Conservation (phyloP, 176 grass and related monocot genomes). For the Lolium multiflorum region DNA sequence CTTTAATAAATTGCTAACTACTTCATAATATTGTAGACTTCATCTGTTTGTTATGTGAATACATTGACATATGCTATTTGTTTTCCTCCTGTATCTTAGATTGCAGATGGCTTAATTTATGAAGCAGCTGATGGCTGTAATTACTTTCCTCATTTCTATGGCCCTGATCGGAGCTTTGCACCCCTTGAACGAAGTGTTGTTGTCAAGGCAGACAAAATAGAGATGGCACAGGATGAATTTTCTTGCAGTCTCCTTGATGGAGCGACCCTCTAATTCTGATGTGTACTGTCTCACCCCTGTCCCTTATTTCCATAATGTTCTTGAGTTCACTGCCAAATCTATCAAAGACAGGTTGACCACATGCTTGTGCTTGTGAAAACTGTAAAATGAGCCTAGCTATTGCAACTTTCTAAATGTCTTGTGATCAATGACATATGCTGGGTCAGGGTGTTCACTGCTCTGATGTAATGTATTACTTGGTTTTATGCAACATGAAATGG, state of each 20-base stretch:
- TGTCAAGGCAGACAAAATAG: constrained; percentile 63
- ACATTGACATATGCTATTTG: constrained; percentile 5
- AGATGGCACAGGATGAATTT: constrained; percentile 48
- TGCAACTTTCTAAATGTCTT: neutral
- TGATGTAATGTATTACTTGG: neutral
- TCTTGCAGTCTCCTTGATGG: constrained; percentile 59
- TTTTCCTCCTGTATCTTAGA: constrained; percentile 43
- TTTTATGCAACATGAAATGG: constrained; percentile 8
- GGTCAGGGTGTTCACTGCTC: constrained; percentile 7
- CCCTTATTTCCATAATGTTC: neutral
- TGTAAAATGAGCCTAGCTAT: neutral
- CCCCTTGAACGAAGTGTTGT: constrained; percentile 57
- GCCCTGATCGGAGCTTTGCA: constrained; percentile 61
- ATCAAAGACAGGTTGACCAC: neutral
- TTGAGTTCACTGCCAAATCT: constrained; percentile 6
- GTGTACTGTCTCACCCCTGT: neutral
- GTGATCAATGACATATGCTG: neutral
- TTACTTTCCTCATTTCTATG: constrained; percentile 91
- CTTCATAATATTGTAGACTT: neutral
- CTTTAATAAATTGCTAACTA: neutral
- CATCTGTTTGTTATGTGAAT: neutral
- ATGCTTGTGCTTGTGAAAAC: neutral
- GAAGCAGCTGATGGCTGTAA: constrained; percentile 65
- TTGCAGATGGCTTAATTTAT: constrained; percentile 73
- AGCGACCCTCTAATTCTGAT: constrained; percentile 6